These are phyloP conservation scores for Alternaria ventricosa DNA, from an alignment of 2,329 filamentous ascomycete species.

Conservation along the genomic window DNA sequence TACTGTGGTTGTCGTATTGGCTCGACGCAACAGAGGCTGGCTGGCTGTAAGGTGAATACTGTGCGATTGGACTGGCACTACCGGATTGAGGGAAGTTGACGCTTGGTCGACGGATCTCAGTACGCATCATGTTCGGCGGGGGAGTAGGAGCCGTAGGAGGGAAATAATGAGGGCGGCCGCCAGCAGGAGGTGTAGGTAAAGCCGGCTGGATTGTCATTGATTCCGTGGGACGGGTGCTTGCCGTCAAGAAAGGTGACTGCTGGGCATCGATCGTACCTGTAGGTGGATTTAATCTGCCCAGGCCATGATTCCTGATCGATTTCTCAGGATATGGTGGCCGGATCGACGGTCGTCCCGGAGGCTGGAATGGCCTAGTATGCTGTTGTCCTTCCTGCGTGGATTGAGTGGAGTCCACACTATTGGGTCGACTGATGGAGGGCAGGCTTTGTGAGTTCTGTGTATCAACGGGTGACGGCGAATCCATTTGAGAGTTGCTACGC, in stretches of 20 bases:
- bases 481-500: conserved; percentile 53
- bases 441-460: conserved; percentile 43
- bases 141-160: conserved; percentile 43
- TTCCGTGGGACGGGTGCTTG: conserved; percentile 52
- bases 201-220: conserved; percentile 54
- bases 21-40: conserved; percentile 43
- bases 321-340: conserved; percentile 65
- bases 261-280: conserved; percentile 58
- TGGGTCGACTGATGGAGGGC: conserved; percentile 44
- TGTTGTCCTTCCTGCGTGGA: conserved; percentile 35
- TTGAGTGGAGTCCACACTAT: conserved; percentile 43
- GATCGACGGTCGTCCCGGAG: conserved; percentile 33
- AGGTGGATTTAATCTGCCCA: conserved; percentile 52
- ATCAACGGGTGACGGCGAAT: conserved; percentile 50
- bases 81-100: conserved; percentile 51
- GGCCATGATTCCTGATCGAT: conserved; percentile 60
- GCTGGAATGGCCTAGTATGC: conserved; percentile 33
- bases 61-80: conserved; percentile 55
- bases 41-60: conserved; percentile 50
- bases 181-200: conserved; percentile 55
- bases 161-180: conserved; percentile 45
- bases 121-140: conserved; percentile 31
- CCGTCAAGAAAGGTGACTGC: conserved; percentile 56
- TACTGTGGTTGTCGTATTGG: conserved; percentile 45
- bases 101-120: conserved; percentile 36